These are phyloP conservation scores for Elsinoe fawcettii DNA, from an alignment of 2,329 filamentous ascomycete genomes.

Conservation along the genomic window DNA sequence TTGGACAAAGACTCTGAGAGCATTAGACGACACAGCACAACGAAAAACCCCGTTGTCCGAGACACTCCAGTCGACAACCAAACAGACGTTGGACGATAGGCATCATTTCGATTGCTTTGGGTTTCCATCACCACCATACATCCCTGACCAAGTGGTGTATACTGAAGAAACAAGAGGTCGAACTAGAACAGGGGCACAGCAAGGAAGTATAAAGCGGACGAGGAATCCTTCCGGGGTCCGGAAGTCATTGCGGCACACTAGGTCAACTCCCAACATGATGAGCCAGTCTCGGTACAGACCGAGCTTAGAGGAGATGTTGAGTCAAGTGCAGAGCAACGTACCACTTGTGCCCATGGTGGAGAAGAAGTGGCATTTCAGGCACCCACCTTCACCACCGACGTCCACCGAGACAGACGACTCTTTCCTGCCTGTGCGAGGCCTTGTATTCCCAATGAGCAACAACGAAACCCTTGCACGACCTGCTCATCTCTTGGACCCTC, in stretches of 20 bases:
- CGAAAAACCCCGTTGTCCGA: not conserved
- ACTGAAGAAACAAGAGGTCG: not conserved
- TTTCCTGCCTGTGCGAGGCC: conserved; percentile 19
- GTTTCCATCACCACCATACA: not conserved
- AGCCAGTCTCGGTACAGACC: conserved; percentile 42
- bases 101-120: not conserved
- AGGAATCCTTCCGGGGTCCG: conserved; percentile 10
- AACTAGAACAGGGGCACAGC: not conserved
- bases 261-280: conserved; percentile 45
- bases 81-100: not conserved
- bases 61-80: not conserved
- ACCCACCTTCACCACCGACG: conserved; percentile 39
- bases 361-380: conserved; percentile 23
- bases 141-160: not conserved
- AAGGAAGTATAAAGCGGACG: not conserved
- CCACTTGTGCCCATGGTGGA: conserved; percentile 39
- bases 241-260: conserved; percentile 4
- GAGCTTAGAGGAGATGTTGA: conserved; percentile 42
- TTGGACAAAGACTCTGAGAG: not conserved
- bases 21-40: not conserved
- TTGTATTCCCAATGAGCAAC: conserved; percentile 25
- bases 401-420: conserved; percentile 35
- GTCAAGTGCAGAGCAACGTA: conserved; percentile 39
- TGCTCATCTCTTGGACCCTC: conserved; percentile 21
- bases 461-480: not conserved